A percentile compares a stretch with the other conserved stretches of the same genome.
Conservation (phyloP, 495 filamentous ascomycete species). For the Penicillium diatomitis region DNA sequence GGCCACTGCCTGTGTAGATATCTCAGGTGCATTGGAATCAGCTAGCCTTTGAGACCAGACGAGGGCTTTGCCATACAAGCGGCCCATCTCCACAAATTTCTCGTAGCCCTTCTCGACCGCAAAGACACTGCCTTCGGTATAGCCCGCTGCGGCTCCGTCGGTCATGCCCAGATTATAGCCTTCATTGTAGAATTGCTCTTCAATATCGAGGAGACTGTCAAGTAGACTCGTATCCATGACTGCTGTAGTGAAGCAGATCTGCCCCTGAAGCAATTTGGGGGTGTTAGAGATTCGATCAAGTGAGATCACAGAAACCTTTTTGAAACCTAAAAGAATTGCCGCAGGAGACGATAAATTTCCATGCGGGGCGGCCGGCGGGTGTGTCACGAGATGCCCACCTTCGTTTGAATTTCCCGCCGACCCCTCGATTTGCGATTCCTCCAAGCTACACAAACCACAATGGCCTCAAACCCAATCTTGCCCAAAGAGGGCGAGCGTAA, state of each 20-base stretch:
- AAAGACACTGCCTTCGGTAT: slow-evolving; percentile 78
- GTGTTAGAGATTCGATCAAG: too few species aligned
- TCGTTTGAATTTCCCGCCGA: slow-evolving; percentile 18
- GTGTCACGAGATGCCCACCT: slow-evolving; percentile 24
- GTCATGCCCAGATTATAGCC: slow-evolving; percentile 65
- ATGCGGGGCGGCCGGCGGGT: slow-evolving; percentile 12
- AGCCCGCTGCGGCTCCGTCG: slow-evolving; percentile 74
- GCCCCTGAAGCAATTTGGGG: too few species aligned
- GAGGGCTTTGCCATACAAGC: slow-evolving; percentile 67
- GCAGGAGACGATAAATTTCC: slow-evolving; percentile 4
- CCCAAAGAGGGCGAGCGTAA: slow-evolving; percentile 37
- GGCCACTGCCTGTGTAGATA: slow-evolving; percentile 3
- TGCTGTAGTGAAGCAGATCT: too few species aligned
- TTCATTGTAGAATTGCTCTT: slow-evolving; percentile 78
- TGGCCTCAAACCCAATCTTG: slow-evolving; percentile 29
- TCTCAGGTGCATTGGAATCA: slow-evolving; percentile 14
- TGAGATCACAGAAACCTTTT: too few species aligned
- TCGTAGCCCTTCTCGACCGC: slow-evolving; percentile 90
- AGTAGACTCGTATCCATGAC: slow-evolving; percentile 48
- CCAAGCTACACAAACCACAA: slow-evolving; percentile 12
- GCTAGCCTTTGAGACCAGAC: slow-evolving; percentile 66
- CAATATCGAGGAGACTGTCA: slow-evolving; percentile 64
- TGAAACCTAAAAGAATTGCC: background rate
- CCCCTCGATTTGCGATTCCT: slow-evolving; percentile 20
- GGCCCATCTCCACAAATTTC: slow-evolving; percentile 74